phyloP scores from a whole-genome alignment of 1,284 basidiomycete species.

The Bjerkandera adusta region DNA sequence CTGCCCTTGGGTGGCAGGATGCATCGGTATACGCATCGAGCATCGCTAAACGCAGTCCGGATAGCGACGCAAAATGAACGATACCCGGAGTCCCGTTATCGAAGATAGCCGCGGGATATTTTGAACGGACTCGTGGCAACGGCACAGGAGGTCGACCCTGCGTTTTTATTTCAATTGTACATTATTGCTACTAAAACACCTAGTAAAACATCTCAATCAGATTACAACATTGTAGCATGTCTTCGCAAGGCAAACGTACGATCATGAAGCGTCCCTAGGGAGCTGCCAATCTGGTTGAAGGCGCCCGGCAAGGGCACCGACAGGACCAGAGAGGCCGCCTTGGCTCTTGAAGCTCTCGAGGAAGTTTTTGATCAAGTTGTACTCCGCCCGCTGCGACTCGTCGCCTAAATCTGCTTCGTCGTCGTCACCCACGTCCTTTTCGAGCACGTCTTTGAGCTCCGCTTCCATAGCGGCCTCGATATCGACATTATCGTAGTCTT shows the following conservation, averaged over 20 bases:
- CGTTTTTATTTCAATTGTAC: too few relatives aligned
- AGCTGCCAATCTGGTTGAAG: slow-evolving; percentile 73
- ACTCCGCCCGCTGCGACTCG: slow-evolving; percentile 60
- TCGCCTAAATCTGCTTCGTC: slow-evolving; percentile 53
- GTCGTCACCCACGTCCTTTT: slow-evolving; percentile 41
- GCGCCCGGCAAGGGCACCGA: slow-evolving; percentile 82
- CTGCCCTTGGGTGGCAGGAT: too few relatives aligned
- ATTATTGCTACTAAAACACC: too few relatives aligned
- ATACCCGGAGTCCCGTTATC: too few relatives aligned
- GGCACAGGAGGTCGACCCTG: too few relatives aligned
- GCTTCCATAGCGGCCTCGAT: slow-evolving; percentile 83
- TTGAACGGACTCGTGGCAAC: too few relatives aligned
- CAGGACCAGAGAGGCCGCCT: slow-evolving; percentile 83
- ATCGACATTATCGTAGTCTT: slow-evolving; percentile 53
- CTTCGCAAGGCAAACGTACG: not conserved
- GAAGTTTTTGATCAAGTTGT: slow-evolving; percentile 92
- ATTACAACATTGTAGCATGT: too few relatives aligned
- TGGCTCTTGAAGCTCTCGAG: slow-evolving; percentile 93
- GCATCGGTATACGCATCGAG: too few relatives aligned
- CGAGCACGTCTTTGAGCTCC: slow-evolving; percentile 68
- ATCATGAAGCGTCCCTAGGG: slow-evolving; percentile 55
- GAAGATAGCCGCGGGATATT: too few relatives aligned
- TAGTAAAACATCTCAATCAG: too few relatives aligned
- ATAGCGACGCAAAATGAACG: too few relatives aligned
- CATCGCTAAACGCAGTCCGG: too few relatives aligned